Conservation (phyloP, 768 basidiomycete genomes). For the Porphyrellus cyaneotinctus region DNA sequence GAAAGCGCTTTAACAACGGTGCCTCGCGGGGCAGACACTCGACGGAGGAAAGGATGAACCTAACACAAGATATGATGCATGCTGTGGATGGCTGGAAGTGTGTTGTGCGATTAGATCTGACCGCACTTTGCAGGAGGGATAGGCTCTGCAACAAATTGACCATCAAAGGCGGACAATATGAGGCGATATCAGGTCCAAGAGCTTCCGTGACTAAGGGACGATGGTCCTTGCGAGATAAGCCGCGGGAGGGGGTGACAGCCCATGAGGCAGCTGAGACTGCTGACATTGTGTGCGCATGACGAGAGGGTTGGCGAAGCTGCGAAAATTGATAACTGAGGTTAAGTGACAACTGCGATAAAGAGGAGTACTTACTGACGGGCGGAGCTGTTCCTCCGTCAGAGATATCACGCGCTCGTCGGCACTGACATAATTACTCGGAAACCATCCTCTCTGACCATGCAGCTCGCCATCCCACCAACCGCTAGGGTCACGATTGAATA, state of each 20-base stretch:
- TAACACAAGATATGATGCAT: constrained; percentile 91
- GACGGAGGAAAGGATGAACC: constrained; percentile 76
- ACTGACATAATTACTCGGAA: constrained; percentile 94
- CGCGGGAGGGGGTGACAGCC: constrained; percentile 42
- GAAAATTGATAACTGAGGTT: constrained; percentile 5
- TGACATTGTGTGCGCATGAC: constrained; percentile 52
- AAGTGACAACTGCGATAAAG: background rate
- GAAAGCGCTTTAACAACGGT: constrained; percentile 59
- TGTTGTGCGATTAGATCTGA: constrained; percentile 64
- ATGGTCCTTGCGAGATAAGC: constrained; percentile 37
- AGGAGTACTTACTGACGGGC: constrained; percentile 37
- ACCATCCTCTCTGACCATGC: constrained; percentile 89
- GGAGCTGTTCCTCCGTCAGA: constrained; percentile 55
- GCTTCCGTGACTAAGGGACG: constrained; percentile 43
- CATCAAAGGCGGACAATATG: constrained; percentile 77
- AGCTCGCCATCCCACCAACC: constrained; percentile 99
- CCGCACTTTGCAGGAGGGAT: constrained; percentile 81
- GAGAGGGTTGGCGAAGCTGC: constrained; percentile 33
- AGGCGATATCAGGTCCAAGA: constrained; percentile 48
- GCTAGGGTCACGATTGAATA: constrained; percentile 79
- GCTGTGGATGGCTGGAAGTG: constrained; percentile 95
- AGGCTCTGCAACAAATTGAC: constrained; percentile 81
- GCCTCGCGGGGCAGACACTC: constrained; percentile 85
- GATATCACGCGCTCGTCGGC: constrained; percentile 50
- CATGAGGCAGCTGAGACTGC: constrained; percentile 51